phyloP scores from a whole-genome alignment of 805 yeast genomes.

The Starmerella kuoi region DNA sequence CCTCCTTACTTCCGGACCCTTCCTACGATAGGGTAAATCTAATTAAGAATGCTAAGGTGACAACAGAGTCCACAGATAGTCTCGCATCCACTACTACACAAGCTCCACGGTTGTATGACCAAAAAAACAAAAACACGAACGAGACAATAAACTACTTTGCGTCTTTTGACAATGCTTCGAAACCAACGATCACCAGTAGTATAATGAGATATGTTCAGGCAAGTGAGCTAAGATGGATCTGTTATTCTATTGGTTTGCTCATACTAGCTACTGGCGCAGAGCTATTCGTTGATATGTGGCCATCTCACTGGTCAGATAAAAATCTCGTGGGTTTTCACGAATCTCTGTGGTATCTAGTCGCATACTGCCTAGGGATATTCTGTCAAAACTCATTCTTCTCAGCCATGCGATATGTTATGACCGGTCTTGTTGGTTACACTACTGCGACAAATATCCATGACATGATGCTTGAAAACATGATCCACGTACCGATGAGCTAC shows the following conservation, averaged over 20 bases:
- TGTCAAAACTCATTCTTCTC: slow-evolving; percentile 6
- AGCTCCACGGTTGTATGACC: background rate
- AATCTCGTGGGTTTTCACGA: slow-evolving; percentile 13
- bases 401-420: slow-evolving; percentile 9
- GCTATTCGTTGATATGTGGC: slow-evolving; percentile 17
- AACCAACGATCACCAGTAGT: background rate
- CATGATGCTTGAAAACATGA: slow-evolving; percentile 55
- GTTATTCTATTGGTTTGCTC: background rate
- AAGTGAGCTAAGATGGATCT: background rate
- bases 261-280: slow-evolving; percentile 4
- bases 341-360: slow-evolving; percentile 16
- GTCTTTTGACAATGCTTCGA: background rate
- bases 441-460: slow-evolving; percentile 36
- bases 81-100: too few species aligned
- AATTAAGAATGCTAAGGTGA: background rate
- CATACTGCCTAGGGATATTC: slow-evolving; percentile 10
- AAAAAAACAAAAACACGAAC: background rate
- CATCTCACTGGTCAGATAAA: slow-evolving; percentile 20
- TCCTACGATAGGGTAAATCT: background rate
- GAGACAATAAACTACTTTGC: background rate
- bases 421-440: slow-evolving; percentile 13
- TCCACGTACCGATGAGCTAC: slow-evolving; percentile 84
- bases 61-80: background rate
- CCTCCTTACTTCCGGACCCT: background rate
- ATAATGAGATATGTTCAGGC: background rate